Conservation (phyloP, 768 basidiomycete genomes). For the Termitomyces sp. region DNA sequence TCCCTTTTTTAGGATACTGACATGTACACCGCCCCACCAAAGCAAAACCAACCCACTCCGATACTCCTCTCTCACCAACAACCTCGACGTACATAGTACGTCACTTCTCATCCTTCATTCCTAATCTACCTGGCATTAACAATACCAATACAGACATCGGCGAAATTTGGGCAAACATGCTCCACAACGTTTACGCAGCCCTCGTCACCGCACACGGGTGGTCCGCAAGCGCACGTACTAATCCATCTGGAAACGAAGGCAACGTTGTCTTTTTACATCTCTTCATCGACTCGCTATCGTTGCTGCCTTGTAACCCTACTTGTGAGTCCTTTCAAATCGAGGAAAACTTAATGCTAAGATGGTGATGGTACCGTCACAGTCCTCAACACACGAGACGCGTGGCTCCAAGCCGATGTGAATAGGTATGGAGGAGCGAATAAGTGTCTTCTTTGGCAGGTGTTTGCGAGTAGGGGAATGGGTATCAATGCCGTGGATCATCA, state of each 20-base stretch:
- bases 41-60: slow-evolving; percentile 40
- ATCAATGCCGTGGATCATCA: slow-evolving; percentile 25
- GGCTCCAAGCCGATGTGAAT: slow-evolving; percentile 49
- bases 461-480: slow-evolving; percentile 49
- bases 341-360: too few species aligned
- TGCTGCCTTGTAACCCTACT: slow-evolving; percentile 47
- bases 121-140: too few species aligned
- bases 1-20: too few species aligned
- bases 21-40: too few species aligned
- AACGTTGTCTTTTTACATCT: slow-evolving; percentile 47
- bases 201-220: slow-evolving; percentile 31
- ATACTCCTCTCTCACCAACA: slow-evolving; percentile 37
- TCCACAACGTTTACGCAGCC: slow-evolving; percentile 38
- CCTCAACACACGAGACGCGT: slow-evolving; percentile 42
- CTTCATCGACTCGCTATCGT: slow-evolving; percentile 41
- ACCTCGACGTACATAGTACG: slow-evolving; percentile 43
- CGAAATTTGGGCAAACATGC: slow-evolving; percentile 46
- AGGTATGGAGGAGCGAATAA: slow-evolving; percentile 42
- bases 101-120: too few species aligned
- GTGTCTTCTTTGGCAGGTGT: slow-evolving; percentile 42
- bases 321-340: too few species aligned
- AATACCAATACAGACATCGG: too few species aligned
- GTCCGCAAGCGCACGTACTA: slow-evolving; percentile 31
- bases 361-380: too few species aligned
- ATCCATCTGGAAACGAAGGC: slow-evolving; percentile 35